Conservation (phyloP, 164 flowering plant species). For the Brasenia schreberi region DNA sequence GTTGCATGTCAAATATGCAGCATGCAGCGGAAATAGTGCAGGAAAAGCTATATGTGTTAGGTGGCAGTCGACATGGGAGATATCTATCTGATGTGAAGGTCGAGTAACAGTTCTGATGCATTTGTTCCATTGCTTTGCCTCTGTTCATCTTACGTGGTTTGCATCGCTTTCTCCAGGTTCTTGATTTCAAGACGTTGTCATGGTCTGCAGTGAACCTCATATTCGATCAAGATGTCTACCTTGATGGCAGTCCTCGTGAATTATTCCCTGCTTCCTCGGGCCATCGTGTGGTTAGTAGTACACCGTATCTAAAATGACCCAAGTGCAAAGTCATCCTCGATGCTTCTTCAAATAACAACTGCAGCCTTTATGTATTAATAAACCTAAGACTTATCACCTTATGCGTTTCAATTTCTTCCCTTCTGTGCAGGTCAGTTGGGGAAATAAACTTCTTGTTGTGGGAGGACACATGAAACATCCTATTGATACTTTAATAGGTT, state of each 20-base stretch:
- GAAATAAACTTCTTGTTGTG: constrained; percentile 45
- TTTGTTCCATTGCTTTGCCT: neutral
- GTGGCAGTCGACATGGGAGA: constrained; percentile 95
- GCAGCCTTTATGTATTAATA: neutral
- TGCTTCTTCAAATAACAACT: neutral
- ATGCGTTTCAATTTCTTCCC: constrained; percentile 2
- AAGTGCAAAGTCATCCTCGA: neutral
- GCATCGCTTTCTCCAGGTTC: constrained; percentile 31
- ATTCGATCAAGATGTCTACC: constrained; percentile 17
- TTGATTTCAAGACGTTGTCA: constrained; percentile 51
- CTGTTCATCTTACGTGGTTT: constrained; percentile 1
- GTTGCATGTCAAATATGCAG: constrained; percentile 18
- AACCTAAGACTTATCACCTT: neutral
- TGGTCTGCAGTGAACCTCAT: constrained; percentile 54
- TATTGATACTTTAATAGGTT: constrained; percentile 45
- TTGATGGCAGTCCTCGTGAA: constrained; percentile 20
- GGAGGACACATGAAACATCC: constrained; percentile 57
- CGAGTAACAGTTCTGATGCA: neutral
- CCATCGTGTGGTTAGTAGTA: constrained; percentile 54
- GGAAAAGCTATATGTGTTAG: constrained; percentile 59
- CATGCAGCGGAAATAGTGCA: constrained; percentile 70
- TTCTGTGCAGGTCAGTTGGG: constrained; percentile 58
- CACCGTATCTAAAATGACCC: neutral
- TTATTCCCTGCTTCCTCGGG: constrained; percentile 57
- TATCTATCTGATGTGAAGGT: constrained; percentile 81